Conservation (phyloP, 2,329 filamentous ascomycete species). For the Monosporascus sp. region DNA sequence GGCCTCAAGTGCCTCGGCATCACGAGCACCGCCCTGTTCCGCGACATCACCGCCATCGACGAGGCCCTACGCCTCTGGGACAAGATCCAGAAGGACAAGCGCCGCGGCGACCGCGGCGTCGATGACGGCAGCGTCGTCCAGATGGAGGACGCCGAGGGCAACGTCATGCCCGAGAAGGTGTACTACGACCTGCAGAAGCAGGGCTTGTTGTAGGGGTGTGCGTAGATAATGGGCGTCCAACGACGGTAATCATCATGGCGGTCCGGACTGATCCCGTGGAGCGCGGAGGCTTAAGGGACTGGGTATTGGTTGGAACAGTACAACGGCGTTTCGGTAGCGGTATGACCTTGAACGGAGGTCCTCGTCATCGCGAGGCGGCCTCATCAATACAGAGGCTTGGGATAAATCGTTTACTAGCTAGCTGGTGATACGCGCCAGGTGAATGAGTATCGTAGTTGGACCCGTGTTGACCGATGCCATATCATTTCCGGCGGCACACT, state of each 20-base stretch:
- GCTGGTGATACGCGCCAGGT: no score
- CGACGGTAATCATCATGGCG: not conserved
- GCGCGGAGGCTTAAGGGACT: no score
- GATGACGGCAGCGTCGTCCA: conserved; percentile 83
- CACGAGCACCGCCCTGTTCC: conserved; percentile 82
- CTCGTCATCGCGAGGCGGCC: no score
- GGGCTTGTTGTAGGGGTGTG: conserved; percentile 60
- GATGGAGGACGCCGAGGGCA: conserved; percentile 97
- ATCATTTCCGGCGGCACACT: no score
- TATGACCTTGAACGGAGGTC: no score
- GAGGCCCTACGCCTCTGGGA: conserved; percentile 88
- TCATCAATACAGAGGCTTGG: no score
- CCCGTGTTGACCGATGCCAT: no score
- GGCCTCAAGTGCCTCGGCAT: conserved; percentile 92
- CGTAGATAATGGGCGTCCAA: conserved; percentile 1
- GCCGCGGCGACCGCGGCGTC: conserved; percentile 70
- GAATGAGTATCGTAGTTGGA: no score
- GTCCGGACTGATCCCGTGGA: no score
- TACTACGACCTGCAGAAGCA: conserved; percentile 94
- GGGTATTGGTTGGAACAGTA: no score
- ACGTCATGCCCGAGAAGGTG: conserved; percentile 99
- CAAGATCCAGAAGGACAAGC: conserved; percentile 83
- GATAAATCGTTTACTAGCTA: no score
- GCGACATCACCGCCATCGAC: conserved; percentile 89
- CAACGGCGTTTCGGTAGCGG: no score